Percentiles rank a stretch among this genome's conserved stretches.
Evolutionary conservation across 1,139 yeast genomes (phyloP).

Genomic region (Saccharomyces uvarum): DNA sequence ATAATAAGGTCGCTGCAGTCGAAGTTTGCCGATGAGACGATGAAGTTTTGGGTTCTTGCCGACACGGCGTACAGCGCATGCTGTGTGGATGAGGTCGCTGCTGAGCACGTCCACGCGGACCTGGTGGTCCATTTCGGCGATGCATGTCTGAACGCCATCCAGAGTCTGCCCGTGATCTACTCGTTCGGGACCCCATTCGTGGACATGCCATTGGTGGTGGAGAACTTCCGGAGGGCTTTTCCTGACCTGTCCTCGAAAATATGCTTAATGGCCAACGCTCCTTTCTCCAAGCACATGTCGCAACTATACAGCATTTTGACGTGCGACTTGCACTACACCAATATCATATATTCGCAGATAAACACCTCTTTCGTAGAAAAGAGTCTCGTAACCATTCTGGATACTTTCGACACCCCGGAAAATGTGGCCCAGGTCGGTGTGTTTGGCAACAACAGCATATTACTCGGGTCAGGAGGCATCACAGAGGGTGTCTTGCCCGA

Average conservation of each 20-base stretch:
- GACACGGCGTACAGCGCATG: conserved; percentile 95
- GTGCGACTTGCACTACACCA: conserved; percentile 33
- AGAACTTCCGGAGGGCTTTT: conserved; percentile 37
- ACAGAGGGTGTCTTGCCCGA: conserved; percentile 18
- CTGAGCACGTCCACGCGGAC: conserved; percentile 84
- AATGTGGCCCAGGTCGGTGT: conserved; percentile 7
- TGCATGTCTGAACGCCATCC: conserved; percentile 79
- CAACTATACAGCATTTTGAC: conserved; percentile 34
- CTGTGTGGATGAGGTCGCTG: conserved; percentile 95
- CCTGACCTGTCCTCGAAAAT: conserved; percentile 36
- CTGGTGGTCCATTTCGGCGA: conserved; percentile 89
- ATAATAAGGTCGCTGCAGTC: conserved; percentile 44
- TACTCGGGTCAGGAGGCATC: conserved; percentile 5
- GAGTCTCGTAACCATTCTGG: conserved; percentile 36
- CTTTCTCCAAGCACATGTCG: conserved; percentile 42
- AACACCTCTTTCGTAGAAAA: conserved; percentile 31
- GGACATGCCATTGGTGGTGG: conserved; percentile 34
- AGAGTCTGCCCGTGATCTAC: conserved; percentile 63
- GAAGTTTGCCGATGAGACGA: conserved; percentile 7
- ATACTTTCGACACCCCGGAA: conserved; percentile 31
- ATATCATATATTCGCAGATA: conserved; percentile 47
- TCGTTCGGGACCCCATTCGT: conserved; percentile 64
- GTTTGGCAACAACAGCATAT: conserved; percentile 29
- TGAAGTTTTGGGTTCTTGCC: conserved; percentile 65
- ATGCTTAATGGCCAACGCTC: conserved; percentile 62